Evolutionary conservation across 1,139 yeast genomes (phyloP).

Genomic region (Suhomyces yuchorum): DNA sequence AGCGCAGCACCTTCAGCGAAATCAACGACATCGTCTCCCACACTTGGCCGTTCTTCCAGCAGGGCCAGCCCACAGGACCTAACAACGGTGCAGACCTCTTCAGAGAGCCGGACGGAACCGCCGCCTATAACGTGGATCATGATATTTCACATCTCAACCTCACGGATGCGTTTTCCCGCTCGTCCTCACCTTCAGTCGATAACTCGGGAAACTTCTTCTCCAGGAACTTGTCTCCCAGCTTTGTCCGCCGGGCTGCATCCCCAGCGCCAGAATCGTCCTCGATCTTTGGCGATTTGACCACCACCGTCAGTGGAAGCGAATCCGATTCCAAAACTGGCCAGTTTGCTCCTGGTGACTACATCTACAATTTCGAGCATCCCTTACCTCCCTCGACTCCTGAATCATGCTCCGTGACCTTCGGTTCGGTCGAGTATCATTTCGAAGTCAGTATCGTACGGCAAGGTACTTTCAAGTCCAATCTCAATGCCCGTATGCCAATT

Average conservation of each 20-base stretch:
- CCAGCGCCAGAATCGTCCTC: slow-evolving; percentile 18
- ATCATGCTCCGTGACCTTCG: slow-evolving; percentile 75
- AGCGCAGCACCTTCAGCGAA: slow-evolving; percentile 66
- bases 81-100: slow-evolving; percentile 63
- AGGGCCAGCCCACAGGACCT: slow-evolving; percentile 28
- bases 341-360: slow-evolving; percentile 79
- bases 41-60: slow-evolving; percentile 87
- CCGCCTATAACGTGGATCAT: slow-evolving; percentile 16
- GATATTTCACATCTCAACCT: slow-evolving; percentile 41
- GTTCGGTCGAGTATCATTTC: slow-evolving; percentile 68
- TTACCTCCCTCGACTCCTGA: slow-evolving; percentile 85
- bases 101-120: slow-evolving; percentile 33
- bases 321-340: slow-evolving; percentile 30
- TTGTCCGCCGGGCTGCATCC: slow-evolving; percentile 47
- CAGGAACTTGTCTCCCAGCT: slow-evolving; percentile 31
- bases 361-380: slow-evolving; percentile 89
- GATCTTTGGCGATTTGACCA: slow-evolving; percentile 22
- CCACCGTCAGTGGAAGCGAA: slow-evolving; percentile 24
- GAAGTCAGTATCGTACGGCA: slow-evolving; percentile 71
- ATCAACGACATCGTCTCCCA: slow-evolving; percentile 69
- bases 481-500: slow-evolving; percentile 65
- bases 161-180: slow-evolving; percentile 22
- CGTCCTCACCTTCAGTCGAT: slow-evolving; percentile 9
- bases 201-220: slow-evolving; percentile 27
- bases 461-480: slow-evolving; percentile 83